Evolutionary conservation across 768 basidiomycete species (phyloP).

Genomic region (Leucogyrophana mollusca): DNA sequence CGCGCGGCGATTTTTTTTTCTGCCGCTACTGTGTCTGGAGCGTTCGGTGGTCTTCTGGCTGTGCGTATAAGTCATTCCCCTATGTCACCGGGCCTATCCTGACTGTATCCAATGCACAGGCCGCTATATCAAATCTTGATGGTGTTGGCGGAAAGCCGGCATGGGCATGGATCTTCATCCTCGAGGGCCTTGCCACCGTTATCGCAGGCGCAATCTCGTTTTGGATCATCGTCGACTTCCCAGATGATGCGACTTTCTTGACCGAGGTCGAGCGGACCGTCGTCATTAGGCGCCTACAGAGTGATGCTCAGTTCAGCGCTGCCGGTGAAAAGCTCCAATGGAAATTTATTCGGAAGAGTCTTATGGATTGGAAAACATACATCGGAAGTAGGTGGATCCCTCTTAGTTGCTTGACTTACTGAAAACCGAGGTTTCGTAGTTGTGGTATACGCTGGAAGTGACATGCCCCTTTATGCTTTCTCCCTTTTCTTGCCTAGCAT

Average conservation of each 20-base stretch:
- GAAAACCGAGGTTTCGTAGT: constrained; percentile 34
- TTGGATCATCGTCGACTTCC: constrained; percentile 83
- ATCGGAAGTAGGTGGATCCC: constrained; percentile 22
- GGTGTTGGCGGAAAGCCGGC: constrained; percentile 66
- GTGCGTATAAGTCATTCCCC: constrained; percentile 30
- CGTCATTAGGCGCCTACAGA: constrained; percentile 63
- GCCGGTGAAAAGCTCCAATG: constrained; percentile 60
- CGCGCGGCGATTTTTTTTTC: constrained; percentile 69
- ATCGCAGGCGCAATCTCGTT: constrained; percentile 65
- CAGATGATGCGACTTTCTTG: constrained; percentile 77
- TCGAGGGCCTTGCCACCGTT: constrained; percentile 69
- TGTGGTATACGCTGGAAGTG: constrained; percentile 52
- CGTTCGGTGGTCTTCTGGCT: constrained; percentile 75
- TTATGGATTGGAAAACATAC: constrained; percentile 78
- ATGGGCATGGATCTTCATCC: constrained; percentile 75
- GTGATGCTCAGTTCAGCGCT: constrained; percentile 70
- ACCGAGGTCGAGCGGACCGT: constrained; percentile 68
- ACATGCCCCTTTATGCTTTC: constrained; percentile 75
- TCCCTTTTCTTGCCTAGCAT: constrained; percentile 78
- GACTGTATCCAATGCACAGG: constrained; percentile 21
- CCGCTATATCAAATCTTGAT: constrained; percentile 69
- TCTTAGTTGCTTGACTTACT: not conserved
- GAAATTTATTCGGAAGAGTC: constrained; percentile 58
- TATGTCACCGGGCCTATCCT: not conserved
- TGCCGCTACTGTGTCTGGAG: constrained; percentile 79